Base-by-base conservation (phyloP, 345 rosid species). In the Triadica sebifera region DNA sequence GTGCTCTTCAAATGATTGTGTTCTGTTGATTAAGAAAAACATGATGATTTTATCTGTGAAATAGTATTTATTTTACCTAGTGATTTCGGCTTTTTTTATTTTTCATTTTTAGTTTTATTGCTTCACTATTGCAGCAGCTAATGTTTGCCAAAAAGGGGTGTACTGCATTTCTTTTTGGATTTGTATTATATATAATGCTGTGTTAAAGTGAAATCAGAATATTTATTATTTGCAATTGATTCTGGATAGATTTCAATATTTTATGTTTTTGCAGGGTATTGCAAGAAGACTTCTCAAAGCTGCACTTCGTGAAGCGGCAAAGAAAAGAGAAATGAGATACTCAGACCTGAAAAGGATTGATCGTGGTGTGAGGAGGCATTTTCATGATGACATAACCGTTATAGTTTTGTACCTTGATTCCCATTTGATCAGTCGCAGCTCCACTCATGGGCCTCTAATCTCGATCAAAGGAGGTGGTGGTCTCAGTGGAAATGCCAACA, bases 341-440 rank as follows among this genome's bases (percentile, higher is more conserved):
- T 89, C 97, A 0, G 99, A 96, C 84, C 81, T 96, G 90, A 88
- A 93, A 83, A 96, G 86, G 89, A 89, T 96, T 34, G 98, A 93
- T 55, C 85, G 89, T 17, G 96, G 99, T 15, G 94, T 93, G 81
- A 90, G 99, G 82, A 87, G 99, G 77, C 99, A 96, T 78, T 96
- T 96, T 76, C 99, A 96, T 20, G 99, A 93, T 15, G 99, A 96
- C 68, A 96, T 93, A 41, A 93, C 96, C 0, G 94, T 96, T 3
- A 80, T 91, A 63, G 94, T 96, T 61, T 83, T 96, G 80, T 93
- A 88, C 81, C 89, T 93, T 1, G 96, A 95, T 70, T 62, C 92
- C 6, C 85, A 77, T 82, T 55, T 84, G 75, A 80, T 87, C 65
- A 81, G 86, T 58, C 88, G 86, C 58, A 61, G 81, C 82, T 81